These are phyloP conservation scores for Copromyces sp. DNA, from an alignment of 495 filamentous ascomycete species.

Conservation along the genomic window DNA sequence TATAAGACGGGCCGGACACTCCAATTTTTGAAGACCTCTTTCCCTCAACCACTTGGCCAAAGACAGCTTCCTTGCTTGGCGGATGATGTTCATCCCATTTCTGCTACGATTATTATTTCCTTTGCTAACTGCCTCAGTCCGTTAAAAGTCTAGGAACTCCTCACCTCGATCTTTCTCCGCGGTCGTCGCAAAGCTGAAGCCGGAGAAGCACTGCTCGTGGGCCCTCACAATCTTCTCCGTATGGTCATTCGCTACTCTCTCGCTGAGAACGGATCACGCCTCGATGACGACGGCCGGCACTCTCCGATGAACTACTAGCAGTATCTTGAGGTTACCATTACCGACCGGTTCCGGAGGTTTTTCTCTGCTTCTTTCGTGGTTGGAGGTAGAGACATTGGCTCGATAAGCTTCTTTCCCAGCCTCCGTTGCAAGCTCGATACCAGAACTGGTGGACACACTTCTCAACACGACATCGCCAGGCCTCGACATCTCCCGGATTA, in stretches of 20 bases:
- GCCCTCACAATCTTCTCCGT: not conserved
- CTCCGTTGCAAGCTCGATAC: not conserved
- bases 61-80: rapidly evolving
- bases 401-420: not conserved
- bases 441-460: not conserved
- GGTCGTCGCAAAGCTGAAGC: not conserved
- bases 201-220: not conserved
- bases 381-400: not conserved
- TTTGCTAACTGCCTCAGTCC: not conserved
- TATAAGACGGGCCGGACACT: not conserved
- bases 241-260: not conserved
- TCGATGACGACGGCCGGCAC: not conserved
- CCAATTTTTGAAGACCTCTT: not conserved
- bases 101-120: too few relatives aligned
- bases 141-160: not conserved
- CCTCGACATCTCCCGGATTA: not conserved
- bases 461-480: not conserved
- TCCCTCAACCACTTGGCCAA: rapidly evolving
- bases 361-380: not conserved
- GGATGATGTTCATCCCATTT: too few relatives aligned
- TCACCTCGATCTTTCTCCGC: not conserved
- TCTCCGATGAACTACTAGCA: not conserved
- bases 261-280: not conserved
- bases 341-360: not conserved
- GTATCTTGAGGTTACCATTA: not conserved